Evolutionary conservation across 306 rosid species (phyloP), one percentile per base, ranked within the genome.

Genomic region (Inga oerstediana): DNA sequence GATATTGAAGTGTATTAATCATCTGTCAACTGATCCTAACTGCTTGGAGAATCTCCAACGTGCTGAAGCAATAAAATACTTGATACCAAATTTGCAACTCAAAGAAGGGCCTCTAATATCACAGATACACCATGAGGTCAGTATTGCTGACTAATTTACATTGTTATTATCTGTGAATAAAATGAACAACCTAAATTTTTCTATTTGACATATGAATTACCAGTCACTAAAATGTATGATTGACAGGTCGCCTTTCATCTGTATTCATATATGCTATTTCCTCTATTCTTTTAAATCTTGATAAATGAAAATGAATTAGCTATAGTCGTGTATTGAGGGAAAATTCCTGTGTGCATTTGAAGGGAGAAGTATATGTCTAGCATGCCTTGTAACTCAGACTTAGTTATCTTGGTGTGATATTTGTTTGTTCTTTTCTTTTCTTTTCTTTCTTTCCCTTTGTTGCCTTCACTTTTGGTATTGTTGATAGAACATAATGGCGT

Each of bases 11-110:
- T 97, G 98, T 77, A 87, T 94, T 82, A 94, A 97, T 89, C 88
- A 97, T 88, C 87, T 97, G 79, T 97, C 98, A 79, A 97, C 98
- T 70, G 99, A 97, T 94, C 99, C 99, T 78, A 92, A 97, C 89
- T 97, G 99, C 95, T 88, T 97, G 83, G 99, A 97, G 86, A 94
- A 91, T 88, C 99, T 97, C 85, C 99, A 97, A 89, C 97, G 99
- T 46, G 99, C 98, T 48, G 98, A 97, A 73, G 99, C 99, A 78
- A 97, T 97, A 49, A 97, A 97, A 88, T 91, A 92, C 90, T 85
- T 97, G 91, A 97, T 97, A 79, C 99, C 99, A 43, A 97, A 94
- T 88, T 97, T 97, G 80, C 97, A 97, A 88, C 97, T 97, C 73
- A 97, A 94, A 85, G 99, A 97, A 89, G 99, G 99, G 73, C 86